These are phyloP conservation scores for Candida lessepsii DNA, from an alignment of 805 yeast species.

Conservation along the genomic window DNA sequence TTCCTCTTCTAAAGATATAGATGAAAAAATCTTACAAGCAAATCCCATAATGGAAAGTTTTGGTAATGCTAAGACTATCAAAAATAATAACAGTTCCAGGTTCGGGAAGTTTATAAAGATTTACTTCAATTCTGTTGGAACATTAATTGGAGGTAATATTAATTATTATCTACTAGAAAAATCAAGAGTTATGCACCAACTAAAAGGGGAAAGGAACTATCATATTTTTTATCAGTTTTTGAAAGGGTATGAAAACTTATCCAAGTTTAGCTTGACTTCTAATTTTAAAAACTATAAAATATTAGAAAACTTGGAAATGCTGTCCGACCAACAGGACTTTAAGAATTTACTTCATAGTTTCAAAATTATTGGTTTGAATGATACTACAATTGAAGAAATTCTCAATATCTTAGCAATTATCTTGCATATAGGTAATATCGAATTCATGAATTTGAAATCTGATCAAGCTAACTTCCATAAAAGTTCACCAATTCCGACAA, in stretches of 20 bases:
- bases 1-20: slow-evolving; percentile 44
- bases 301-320: slow-evolving; percentile 58
- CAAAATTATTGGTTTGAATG: slow-evolving; percentile 65
- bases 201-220: slow-evolving; percentile 78
- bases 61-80: slow-evolving; percentile 94
- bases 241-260: slow-evolving; percentile 58
- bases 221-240: slow-evolving; percentile 90
- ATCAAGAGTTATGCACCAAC: slow-evolving; percentile 83
- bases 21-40: slow-evolving; percentile 83
- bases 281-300: slow-evolving; percentile 50
- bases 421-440: slow-evolving; percentile 82
- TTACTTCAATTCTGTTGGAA: slow-evolving; percentile 58
- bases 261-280: slow-evolving; percentile 43
- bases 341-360: slow-evolving; percentile 63
- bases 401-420: slow-evolving; percentile 71
- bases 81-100: slow-evolving; percentile 92
- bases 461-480: slow-evolving; percentile 75
- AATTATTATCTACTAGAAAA: slow-evolving; percentile 94
- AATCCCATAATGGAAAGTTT: slow-evolving; percentile 95
- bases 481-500: slow-evolving; percentile 45
- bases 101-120: slow-evolving; percentile 95
- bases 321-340: slow-evolving; percentile 61
- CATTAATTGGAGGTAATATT: slow-evolving; percentile 83
- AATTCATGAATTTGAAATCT: slow-evolving; percentile 60
- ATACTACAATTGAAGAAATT: slow-evolving; percentile 53